phyloP scores from a whole-genome alignment of 2,329 filamentous ascomycete genomes.

The Microdochium paspali region DNA sequence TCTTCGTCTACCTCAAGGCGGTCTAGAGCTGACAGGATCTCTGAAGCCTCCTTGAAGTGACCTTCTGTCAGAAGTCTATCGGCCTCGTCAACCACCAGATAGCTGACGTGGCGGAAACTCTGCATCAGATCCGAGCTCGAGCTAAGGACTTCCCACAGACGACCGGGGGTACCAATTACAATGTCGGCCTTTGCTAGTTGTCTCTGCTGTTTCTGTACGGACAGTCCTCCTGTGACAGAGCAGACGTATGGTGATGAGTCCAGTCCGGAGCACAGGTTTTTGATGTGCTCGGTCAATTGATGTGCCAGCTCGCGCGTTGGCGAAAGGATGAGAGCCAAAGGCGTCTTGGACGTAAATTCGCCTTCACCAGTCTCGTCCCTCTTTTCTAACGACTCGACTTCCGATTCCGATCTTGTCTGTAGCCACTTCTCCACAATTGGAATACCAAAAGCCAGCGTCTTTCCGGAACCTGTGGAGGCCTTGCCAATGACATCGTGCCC shows the following conservation, averaged over 20 bases:
- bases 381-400: slow-evolving; percentile 24
- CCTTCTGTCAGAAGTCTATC: slow-evolving; percentile 87
- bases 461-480: slow-evolving; percentile 91
- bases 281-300: slow-evolving; percentile 79
- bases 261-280: slow-evolving; percentile 56
- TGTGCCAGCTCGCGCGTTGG: slow-evolving; percentile 91
- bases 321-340: slow-evolving; percentile 74
- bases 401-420: slow-evolving; percentile 22
- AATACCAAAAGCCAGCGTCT: slow-evolving; percentile 90
- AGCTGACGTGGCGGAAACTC: slow-evolving; percentile 65
- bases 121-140: slow-evolving; percentile 59
- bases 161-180: slow-evolving; percentile 85
- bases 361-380: slow-evolving; percentile 16
- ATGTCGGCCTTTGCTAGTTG: slow-evolving; percentile 79
- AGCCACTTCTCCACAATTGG: slow-evolving; percentile 85
- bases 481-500: slow-evolving; percentile 93
- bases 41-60: slow-evolving; percentile 88
- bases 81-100: slow-evolving; percentile 88
- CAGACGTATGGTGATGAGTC: slow-evolving; percentile 62
- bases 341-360: slow-evolving; percentile 28
- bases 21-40: slow-evolving; percentile 77
- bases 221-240: slow-evolving; percentile 83
- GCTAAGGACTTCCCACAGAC: slow-evolving; percentile 89
- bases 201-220: slow-evolving; percentile 89
- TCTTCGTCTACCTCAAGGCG: slow-evolving; percentile 47